These are phyloP conservation scores for Aspergillus quadricinctus DNA, from an alignment of 2,329 filamentous ascomycete genomes.

Conservation along the genomic window DNA sequence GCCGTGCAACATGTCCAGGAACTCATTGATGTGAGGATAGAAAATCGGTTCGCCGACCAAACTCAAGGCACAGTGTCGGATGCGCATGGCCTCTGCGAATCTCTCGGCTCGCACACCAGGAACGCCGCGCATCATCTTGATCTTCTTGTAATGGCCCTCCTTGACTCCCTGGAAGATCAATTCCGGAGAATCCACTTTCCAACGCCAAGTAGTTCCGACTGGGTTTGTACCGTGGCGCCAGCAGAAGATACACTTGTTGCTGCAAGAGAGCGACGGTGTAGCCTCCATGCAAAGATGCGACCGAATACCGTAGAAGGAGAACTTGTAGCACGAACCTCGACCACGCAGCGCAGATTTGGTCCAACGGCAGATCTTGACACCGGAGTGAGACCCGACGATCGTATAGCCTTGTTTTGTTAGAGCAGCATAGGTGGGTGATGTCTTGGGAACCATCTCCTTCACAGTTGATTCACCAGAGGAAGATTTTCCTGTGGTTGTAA, in stretches of 20 bases:
- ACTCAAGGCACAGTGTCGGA: constrained; percentile 86
- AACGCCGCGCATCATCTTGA: constrained; percentile 92
- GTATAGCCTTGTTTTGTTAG: constrained; percentile 96
- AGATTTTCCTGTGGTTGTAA: constrained; percentile 56
- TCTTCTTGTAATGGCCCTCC: constrained; percentile 90
- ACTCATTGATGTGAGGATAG: constrained; percentile 95
- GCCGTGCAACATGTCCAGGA: constrained; percentile 74
- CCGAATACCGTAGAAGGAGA: constrained; percentile 92
- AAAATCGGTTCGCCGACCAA: constrained; percentile 98
- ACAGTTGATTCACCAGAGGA: constrained; percentile 36
- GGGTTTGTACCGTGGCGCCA: constrained; percentile 98
- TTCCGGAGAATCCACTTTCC: constrained; percentile 87
- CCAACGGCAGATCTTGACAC: constrained; percentile 97
- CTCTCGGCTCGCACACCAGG: constrained; percentile 88
- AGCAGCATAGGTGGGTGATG: constrained; percentile 80
- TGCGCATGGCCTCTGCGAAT: constrained; percentile 87
- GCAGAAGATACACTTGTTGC: constrained; percentile 98
- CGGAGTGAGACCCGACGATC: constrained; percentile 91
- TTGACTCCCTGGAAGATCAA: constrained; percentile 88
- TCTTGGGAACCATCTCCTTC: constrained; percentile 93
- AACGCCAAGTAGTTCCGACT: constrained; percentile 93
- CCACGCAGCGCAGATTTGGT: constrained; percentile 94
- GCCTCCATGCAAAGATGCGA: constrained; percentile 99
- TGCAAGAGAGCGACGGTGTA: constrained; percentile 90
- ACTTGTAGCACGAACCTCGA: constrained; percentile 95